phyloP scores from a whole-genome alignment of 1,139 yeast species.

The Magnusiomyces suaveolens region DNA sequence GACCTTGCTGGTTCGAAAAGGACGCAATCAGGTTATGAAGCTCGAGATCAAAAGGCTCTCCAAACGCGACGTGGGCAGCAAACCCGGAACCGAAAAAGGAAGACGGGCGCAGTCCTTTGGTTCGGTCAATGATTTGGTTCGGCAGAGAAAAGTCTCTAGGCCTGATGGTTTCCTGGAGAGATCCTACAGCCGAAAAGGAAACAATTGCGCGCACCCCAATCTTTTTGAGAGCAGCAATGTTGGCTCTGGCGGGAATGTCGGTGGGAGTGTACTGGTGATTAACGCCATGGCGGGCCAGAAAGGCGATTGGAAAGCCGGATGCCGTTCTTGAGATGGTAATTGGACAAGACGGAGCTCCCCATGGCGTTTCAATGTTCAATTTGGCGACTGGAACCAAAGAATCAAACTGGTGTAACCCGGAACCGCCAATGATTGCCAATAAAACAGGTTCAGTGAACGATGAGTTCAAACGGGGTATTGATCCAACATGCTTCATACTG shows the following conservation, averaged over 20 bases:
- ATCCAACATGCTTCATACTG: no score
- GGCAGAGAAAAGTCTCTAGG: constrained; percentile 95
- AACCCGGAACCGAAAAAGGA: constrained; percentile 88
- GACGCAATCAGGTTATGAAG: constrained; percentile 58
- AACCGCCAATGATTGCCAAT: constrained; percentile 91
- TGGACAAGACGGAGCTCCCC: constrained; percentile 95
- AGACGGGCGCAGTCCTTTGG: constrained; percentile 92
- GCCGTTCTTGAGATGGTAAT: constrained; percentile 74
- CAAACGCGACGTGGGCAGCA: constrained; percentile 95
- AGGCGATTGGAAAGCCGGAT: constrained; percentile 79
- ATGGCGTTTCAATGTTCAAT: constrained; percentile 75
- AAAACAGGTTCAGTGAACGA: constrained; percentile 45
- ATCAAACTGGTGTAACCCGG: constrained; percentile 87
- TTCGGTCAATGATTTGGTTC: constrained; percentile 90
- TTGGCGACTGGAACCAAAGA: constrained; percentile 79
- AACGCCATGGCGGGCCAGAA: constrained; percentile 87
- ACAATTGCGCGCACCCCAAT: constrained; percentile 80
- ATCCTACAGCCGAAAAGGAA: constrained; percentile 95
- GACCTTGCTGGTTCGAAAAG: constrained; percentile 34
- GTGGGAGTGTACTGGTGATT: constrained; percentile 85
- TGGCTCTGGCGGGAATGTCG: constrained; percentile 87
- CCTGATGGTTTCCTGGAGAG: constrained; percentile 74
- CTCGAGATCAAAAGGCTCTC: constrained; percentile 84
- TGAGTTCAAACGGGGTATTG: not conserved
- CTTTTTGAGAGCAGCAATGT: constrained; percentile 87